Base-by-base conservation (phyloP, 148 eudicot species). In the Vaccinium myrtillus region DNA sequence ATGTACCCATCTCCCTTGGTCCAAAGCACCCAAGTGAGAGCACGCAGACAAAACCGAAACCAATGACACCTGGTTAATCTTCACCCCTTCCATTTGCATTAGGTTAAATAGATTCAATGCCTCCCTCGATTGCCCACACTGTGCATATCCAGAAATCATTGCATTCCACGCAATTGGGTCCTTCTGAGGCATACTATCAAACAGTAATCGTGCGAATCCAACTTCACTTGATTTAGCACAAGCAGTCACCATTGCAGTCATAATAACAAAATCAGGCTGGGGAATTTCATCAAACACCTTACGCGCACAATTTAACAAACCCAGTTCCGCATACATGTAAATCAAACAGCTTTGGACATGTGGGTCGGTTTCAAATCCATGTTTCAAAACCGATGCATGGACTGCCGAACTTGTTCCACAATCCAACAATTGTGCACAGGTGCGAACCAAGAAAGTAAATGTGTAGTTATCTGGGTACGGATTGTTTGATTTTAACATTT, bases 391-490 rank as follows among this genome's bases (percentile, higher is more conserved):
- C 39, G 36, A 15, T 0, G 65, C 81, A 43, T 81, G 81, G 58
- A 83, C 85, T 0, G 78, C 85, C 59, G 18, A 19, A 71, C 87
- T 80, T 2, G 82, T 56, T 43, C 54, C 30, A 1, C n/a, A 11
- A 4, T 56, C 87, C 59, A 67, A 18, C 7, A 77, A 12, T 6
- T 65, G 82, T 1, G 84, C 85, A 15, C 87, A 86, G 21, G 87
- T 78, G 59, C 85, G 77, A 39, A 86, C 82, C 85, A 86, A 82
- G 85, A 86, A 86, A 15, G 87, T 83, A 56, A 86, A 86, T 5
- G 87, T 86, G 82, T 78, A 86, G 56, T 78, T 86, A 61, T 86
- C 87, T 53, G 87, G 87, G 32, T 19, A 30, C 2, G 46, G 65
- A 74, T 54, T 82, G 13, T 69, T 53, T 3, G 80, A 85, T 8